phyloP scores from a whole-genome alignment of 164 flowering plant species.

The Hamamelis virginiana region DNA sequence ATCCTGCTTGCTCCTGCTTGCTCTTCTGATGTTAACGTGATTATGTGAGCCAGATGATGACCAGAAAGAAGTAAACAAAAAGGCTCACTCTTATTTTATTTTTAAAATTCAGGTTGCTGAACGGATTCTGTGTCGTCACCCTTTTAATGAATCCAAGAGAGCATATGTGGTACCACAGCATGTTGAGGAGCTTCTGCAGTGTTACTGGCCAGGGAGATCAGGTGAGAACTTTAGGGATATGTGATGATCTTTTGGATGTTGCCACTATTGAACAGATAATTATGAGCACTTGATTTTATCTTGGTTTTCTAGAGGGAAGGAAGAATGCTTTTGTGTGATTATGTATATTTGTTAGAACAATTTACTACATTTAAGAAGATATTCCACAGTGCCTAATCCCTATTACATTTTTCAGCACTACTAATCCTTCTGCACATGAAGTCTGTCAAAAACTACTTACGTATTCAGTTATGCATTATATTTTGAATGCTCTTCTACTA shows the following conservation, averaged over 20 bases:
- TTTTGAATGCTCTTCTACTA: too few relatives aligned
- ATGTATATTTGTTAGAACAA: too few relatives aligned
- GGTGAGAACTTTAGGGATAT: conserved; percentile 39
- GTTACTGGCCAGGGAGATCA: conserved; percentile 89
- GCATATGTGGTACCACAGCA: conserved; percentile 96
- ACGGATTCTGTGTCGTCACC: conserved; percentile 91
- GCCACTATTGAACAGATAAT: background rate
- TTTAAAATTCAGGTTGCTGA: conserved; percentile 56
- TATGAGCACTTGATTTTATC: background rate
- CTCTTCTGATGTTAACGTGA: background rate
- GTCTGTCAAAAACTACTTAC: too few relatives aligned
- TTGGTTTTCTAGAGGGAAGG: too few relatives aligned
- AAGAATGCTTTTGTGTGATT: too few relatives aligned
- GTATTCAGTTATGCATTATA: too few relatives aligned
- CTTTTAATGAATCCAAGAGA: conserved; percentile 95
- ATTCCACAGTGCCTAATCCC: too few relatives aligned
- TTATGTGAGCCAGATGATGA: background rate
- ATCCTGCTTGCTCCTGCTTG: background rate
- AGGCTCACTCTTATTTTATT: background rate
- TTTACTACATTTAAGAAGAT: too few relatives aligned
- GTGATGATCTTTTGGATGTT: background rate
- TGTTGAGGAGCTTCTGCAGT: conserved; percentile 93
- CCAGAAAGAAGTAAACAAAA: conserved; percentile 2
- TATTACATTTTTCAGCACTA: too few relatives aligned
- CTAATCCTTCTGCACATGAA: too few relatives aligned